A percentile compares a stretch with the other conserved stretches of the same genome.
Evolutionary conservation across 805 yeast species (phyloP).

Genomic region (Metschnikowia colocasiae): DNA sequence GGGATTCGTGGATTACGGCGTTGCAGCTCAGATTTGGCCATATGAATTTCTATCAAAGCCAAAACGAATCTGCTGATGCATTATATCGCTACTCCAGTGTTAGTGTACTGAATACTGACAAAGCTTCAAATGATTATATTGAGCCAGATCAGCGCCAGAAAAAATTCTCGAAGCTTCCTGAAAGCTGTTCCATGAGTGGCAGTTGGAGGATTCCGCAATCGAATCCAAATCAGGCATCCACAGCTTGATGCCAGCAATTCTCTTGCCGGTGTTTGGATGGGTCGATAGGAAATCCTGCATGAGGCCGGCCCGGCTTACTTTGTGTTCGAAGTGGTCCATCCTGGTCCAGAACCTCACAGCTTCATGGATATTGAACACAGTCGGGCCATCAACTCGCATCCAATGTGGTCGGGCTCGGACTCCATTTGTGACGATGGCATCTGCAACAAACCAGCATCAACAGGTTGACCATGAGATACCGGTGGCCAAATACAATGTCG

Average conservation of each 20-base stretch:
- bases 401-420: conserved; percentile 93
- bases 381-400: conserved; percentile 83
- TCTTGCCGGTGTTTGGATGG: conserved; percentile 78
- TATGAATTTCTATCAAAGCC: conserved; percentile 7
- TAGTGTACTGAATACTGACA: too few species aligned
- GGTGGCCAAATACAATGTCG: conserved; percentile 50
- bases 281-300: conserved; percentile 72
- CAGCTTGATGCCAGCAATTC: conserved; percentile 61
- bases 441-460: conserved; percentile 54
- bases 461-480: conserved; percentile 54
- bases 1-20: conserved; percentile 4
- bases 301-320: conserved; percentile 12
- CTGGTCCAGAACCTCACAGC: conserved; percentile 79
- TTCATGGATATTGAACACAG: conserved; percentile 78
- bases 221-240: conserved; percentile 64
- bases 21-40: conserved; percentile 16
- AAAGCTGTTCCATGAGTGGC: conserved; percentile 23
- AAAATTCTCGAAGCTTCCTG: conserved; percentile 16
- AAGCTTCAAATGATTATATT: too few species aligned
- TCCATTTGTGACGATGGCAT: conserved; percentile 92
- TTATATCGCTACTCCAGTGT: too few species aligned
- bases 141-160: conserved; percentile 10
- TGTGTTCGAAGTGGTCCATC: conserved; percentile 50
- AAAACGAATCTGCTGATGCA: conserved; percentile 3
- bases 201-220: conserved; percentile 40